phyloP scores from a whole-genome alignment of 108 stramenopile genomes.

The Hondaea fermentalgiana region DNA sequence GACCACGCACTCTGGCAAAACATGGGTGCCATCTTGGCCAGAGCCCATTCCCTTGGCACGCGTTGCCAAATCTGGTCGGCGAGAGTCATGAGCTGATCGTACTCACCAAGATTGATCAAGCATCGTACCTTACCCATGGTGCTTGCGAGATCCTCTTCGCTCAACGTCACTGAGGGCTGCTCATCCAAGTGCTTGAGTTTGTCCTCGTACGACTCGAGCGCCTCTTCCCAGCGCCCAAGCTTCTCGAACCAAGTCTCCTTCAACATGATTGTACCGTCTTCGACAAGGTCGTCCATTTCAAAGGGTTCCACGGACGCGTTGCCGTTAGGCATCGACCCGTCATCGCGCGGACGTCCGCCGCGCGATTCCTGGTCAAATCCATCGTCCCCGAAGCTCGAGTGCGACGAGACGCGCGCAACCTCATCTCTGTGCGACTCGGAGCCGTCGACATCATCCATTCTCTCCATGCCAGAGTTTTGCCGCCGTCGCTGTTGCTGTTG shows the following conservation, averaged over 20 bases:
- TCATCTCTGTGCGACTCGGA: no score
- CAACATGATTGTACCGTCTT: conserved; percentile 37
- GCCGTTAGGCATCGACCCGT: no score
- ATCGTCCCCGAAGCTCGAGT: no score
- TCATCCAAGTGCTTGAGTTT: conserved; percentile 61
- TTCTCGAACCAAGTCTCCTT: conserved; percentile 87
- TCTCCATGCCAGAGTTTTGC: neutral
- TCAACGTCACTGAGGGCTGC: conserved; percentile 72
- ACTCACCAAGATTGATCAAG: conserved; percentile 84
- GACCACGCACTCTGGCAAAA: conserved; percentile 84
- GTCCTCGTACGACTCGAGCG: conserved; percentile 67
- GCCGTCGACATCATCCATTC: no score
- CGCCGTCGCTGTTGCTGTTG: neutral
- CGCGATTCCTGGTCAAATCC: no score
- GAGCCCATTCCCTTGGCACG: conserved; percentile 50
- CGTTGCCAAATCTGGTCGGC: conserved; percentile 61
- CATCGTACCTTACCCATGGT: conserved; percentile 75
- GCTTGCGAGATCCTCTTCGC: neutral
- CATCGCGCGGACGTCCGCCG: no score
- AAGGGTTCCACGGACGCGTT: neutral
- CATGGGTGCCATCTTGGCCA: conserved; percentile 40
- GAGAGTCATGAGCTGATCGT: conserved; percentile 70
- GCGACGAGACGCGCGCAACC: no score
- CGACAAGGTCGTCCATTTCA: neutral
- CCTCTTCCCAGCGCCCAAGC: conserved; percentile 87